Percentiles rank a stretch among this genome's conserved stretches.
phyloP scores from a whole-genome alignment of 2,329 filamentous ascomycete species.

The Penicillium verrucosum region DNA sequence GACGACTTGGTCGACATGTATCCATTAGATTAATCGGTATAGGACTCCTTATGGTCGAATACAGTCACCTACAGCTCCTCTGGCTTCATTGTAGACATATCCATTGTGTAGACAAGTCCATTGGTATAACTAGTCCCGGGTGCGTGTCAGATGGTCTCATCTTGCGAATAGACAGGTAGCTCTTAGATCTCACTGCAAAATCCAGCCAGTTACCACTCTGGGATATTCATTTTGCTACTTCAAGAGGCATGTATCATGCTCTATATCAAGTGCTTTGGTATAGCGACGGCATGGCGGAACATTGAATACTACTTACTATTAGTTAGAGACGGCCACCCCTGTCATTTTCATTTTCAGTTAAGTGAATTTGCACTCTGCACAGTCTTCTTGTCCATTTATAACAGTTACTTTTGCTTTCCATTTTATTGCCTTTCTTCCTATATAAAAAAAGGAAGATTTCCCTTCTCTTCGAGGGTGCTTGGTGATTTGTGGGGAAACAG shows the following conservation, averaged over 20 bases:
- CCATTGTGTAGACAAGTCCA: not conserved
- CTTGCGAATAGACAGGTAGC: not conserved
- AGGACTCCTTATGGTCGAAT: too few species aligned
- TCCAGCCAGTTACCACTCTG: not conserved
- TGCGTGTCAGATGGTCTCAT: not conserved
- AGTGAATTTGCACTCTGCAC: not conserved
- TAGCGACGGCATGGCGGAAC: not conserved
- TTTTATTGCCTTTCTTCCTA: not conserved
- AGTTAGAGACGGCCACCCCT: not conserved
- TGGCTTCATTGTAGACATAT: not conserved
- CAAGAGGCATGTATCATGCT: too few species aligned
- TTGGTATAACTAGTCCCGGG: not conserved
- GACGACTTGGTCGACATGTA: not conserved
- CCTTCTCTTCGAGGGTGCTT: too few species aligned
- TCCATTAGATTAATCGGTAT: not conserved
- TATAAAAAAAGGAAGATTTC: not conserved
- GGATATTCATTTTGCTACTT: rapidly evolving
- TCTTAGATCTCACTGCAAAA: not conserved
- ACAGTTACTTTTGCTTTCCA: not conserved
- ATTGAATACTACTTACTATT: not conserved
- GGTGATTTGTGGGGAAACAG: not conserved
- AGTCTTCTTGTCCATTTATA: not conserved
- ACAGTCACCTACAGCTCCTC: not conserved
- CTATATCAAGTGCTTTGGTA: not conserved
- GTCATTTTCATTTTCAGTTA: not conserved